A percentile compares a stretch with the other conserved stretches of the same genome.
Conservation (phyloP, 2,329 filamentous ascomycete genomes). For the Sporothrix variecibatus region DNA sequence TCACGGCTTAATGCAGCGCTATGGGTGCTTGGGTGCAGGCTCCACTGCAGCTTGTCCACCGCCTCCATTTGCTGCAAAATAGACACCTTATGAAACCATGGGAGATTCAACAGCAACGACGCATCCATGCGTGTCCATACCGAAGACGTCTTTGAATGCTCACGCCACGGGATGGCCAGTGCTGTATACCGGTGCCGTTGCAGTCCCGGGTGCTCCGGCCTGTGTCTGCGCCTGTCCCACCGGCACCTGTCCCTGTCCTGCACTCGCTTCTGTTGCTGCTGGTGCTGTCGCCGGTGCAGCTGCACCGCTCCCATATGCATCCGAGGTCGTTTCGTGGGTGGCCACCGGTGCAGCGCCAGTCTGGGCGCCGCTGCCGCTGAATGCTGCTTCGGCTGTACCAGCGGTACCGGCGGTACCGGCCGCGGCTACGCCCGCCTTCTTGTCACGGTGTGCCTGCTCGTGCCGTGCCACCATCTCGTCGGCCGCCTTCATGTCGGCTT, state of each 20-base stretch:
- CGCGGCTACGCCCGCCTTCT: not conserved
- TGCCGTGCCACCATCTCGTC: not conserved
- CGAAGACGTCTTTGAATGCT: not conserved
- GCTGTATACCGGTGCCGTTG: not conserved
- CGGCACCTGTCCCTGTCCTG: not conserved
- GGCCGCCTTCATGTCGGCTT: not conserved
- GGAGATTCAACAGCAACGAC: not conserved
- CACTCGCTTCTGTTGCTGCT: not conserved
- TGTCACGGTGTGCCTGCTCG: constrained; percentile 1
- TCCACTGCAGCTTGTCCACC: no score
- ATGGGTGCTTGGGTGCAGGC: no score
- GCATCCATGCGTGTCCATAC: not conserved
- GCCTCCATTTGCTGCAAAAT: not conserved
- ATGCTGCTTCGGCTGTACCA: not conserved
- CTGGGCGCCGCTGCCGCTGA: not conserved
- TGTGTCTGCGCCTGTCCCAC: not conserved
- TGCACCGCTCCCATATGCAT: not conserved
- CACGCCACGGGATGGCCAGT: not conserved
- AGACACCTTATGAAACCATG: not conserved
- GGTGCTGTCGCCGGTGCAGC: not conserved
- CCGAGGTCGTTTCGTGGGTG: not conserved
- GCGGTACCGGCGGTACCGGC: no score
- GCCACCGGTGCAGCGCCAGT: constrained; percentile 8
- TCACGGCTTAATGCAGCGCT: no score
- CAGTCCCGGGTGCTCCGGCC: not conserved